Evolutionary conservation across 139 green algal species (phyloP).

Genomic region (Microglena sp.): DNA sequence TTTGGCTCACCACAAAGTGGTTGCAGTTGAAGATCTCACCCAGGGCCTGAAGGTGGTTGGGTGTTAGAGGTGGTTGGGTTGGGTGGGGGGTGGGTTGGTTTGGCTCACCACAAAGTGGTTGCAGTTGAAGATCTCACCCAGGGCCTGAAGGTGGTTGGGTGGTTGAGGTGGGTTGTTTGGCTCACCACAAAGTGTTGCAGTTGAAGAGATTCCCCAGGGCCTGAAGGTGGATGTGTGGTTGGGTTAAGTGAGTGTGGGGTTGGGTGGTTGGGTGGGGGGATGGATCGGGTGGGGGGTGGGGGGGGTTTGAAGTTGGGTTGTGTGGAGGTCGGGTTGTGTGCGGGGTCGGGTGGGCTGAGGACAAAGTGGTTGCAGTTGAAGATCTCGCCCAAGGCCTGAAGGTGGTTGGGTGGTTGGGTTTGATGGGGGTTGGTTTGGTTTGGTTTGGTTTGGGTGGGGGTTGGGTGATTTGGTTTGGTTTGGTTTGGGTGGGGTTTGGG

Average conservation of each 20-base stretch:
- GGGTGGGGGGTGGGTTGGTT: conserved; percentile 82
- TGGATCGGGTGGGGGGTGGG: too few relatives aligned
- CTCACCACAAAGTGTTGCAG: conserved; percentile 87
- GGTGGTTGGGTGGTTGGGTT: too few relatives aligned
- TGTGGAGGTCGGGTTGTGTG: too few relatives aligned
- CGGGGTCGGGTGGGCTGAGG: conserved; percentile 74
- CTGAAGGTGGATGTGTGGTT: too few relatives aligned
- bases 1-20: conserved; percentile 86
- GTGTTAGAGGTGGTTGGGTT: too few relatives aligned
- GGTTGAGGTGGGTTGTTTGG: conserved; percentile 88
- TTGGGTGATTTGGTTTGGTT: too few relatives aligned
- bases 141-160: too few relatives aligned
- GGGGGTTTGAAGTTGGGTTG: too few relatives aligned
- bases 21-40: conserved; percentile 92
- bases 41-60: conserved; percentile 44
- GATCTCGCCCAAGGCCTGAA: conserved; percentile 66
- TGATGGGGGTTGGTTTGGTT: too few relatives aligned
- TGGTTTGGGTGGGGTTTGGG: too few relatives aligned
- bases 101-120: conserved; percentile 91
- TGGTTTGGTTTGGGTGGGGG: too few relatives aligned
- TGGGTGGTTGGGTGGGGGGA: conserved; percentile 94
- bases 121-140: conserved; percentile 88
- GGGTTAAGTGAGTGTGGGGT: too few relatives aligned
- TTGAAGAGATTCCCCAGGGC: conserved; percentile 84
- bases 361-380: conserved; percentile 95